Evolutionary conservation across 441 rosid genomes (phyloP).

Genomic region (Erodium chrysanthum): DNA sequence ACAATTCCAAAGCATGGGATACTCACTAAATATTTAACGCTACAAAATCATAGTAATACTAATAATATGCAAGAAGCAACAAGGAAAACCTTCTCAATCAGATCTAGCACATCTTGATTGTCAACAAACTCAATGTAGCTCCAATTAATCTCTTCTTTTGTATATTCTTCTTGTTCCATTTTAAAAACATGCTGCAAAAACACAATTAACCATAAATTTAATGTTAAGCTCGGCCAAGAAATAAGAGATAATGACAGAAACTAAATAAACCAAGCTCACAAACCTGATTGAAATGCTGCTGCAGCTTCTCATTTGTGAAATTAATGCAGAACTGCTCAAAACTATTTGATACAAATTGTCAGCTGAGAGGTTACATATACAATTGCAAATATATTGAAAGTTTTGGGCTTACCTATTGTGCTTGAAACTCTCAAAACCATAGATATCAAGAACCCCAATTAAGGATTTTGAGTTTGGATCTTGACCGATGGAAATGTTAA

Average conservation of each 20-base stretch:
- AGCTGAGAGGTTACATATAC: slow-evolving; percentile 14
- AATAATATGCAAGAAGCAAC: background rate
- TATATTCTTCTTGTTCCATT: slow-evolving; percentile 99
- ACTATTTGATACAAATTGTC: slow-evolving; percentile 29
- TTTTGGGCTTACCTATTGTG: slow-evolving; percentile 58
- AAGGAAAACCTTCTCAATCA: slow-evolving; percentile 77
- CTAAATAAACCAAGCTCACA: slow-evolving; percentile 12
- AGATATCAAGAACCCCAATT: slow-evolving; percentile 97
- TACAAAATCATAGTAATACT: slow-evolving; percentile 1
- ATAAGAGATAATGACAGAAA: slow-evolving; percentile 13
- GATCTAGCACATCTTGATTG: slow-evolving; percentile 96
- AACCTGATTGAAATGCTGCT: slow-evolving; percentile 99
- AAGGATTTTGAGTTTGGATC: slow-evolving; percentile 87
- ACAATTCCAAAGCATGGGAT: slow-evolving; percentile 14
- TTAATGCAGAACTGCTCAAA: slow-evolving; percentile 99
- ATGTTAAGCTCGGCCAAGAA: background rate
- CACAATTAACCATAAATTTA: slow-evolving; percentile 20
- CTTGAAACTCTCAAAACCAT: slow-evolving; percentile 98
- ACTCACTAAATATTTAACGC: slow-evolving; percentile 7
- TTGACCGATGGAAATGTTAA: slow-evolving; percentile 88
- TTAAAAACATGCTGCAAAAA: slow-evolving; percentile 89
- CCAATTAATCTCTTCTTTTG: slow-evolving; percentile 98
- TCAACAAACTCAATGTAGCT: slow-evolving; percentile 99
- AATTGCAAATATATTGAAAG: slow-evolving; percentile 5
- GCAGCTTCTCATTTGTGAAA: slow-evolving; percentile 97